Base-by-base conservation (phyloP, 2,329 filamentous ascomycete species). In the Colletotrichum viniferum region DNA sequence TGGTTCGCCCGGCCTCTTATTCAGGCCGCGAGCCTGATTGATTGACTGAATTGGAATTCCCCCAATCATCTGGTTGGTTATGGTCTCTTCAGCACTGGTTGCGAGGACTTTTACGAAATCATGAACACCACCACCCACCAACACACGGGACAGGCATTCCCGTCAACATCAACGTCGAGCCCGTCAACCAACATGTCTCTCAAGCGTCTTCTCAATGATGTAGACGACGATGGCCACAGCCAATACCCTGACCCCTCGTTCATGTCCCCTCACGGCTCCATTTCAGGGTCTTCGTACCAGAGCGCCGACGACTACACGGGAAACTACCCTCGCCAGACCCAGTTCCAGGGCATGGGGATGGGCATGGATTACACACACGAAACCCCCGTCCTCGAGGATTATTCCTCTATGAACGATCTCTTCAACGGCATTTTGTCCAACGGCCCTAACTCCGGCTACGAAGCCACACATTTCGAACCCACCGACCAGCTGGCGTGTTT, bases 191-290 rank as follows among this genome's bases (percentile, higher is more conserved):
- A n/a, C 21, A 77, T 77, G 76, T 69, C 75, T 8, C 69, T 77
- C 6, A 77, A 77, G 55, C 74, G 76, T 26, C 73, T 77, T 4
- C 69, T 77, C 26, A 77, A 77, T 21, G 69, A 76, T 28, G 76
- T 69, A 13, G 76, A 77, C 1, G 65, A 72, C 16, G 73, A 76
- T n/a, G 14, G 26, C 7, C 62, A 21, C 6, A 52, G 43, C n/a
- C 43, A 58, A 34, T 77, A 77, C 55, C 55, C 72, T 4, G 66
- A 70, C 34, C 66, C 73, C 14, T 68, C 67, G 21, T 70, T 68
- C 38, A 62, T 64, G 5, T 76, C 73, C 14, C 65, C 63, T 7
- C 72, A 73, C 12, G 73, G 73, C 5, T 73, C 73, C 58, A n/a
- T 73, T 34, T 61, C 73, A 18, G 67, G 67, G 24, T 66, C 73